A percentile compares a stretch with the other conserved stretches of the same genome.
phyloP scores from a whole-genome alignment of 1,284 basidiomycete species.

The Moniliophthora roreri region DNA sequence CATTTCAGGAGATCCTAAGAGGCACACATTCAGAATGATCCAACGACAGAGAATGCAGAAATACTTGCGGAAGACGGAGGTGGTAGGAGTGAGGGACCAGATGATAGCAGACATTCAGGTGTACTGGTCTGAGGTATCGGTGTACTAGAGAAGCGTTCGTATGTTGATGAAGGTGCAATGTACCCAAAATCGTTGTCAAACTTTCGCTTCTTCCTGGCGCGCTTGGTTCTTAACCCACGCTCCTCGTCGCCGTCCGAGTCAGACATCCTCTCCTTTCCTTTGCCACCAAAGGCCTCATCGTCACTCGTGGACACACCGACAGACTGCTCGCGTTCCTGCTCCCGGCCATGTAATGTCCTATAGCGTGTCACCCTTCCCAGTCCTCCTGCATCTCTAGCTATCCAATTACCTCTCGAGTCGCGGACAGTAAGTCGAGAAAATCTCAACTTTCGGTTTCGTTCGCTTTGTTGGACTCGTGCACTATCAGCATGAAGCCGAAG shows the following conservation, averaged over 20 bases:
- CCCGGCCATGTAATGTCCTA: slow-evolving; percentile 6
- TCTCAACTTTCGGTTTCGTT: slow-evolving; percentile 3
- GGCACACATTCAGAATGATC: slow-evolving; percentile 4
- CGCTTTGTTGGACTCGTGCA: slow-evolving; percentile 31
- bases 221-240: slow-evolving; percentile 12
- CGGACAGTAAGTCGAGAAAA: slow-evolving; percentile 26
- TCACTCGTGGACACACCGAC: slow-evolving; percentile 5
- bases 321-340: background rate
- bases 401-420: slow-evolving; percentile 33
- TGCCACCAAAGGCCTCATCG: slow-evolving; percentile 1
- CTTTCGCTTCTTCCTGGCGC: slow-evolving; percentile 36
- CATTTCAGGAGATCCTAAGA: slow-evolving; percentile 67
- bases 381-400: slow-evolving; percentile 28
- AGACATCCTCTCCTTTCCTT: no score
- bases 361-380: slow-evolving; percentile 16
- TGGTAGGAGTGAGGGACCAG: slow-evolving; percentile 17
- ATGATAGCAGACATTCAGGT: no score
- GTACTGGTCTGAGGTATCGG: background rate
- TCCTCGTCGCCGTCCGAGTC: slow-evolving; percentile 5
- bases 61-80: slow-evolving; percentile 48
- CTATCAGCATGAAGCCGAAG: slow-evolving; percentile 51
- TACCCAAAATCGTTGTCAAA: slow-evolving; percentile 40
- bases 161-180: slow-evolving; percentile 21
- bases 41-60: background rate
- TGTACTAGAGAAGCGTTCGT: background rate